Percentiles rank a stretch among this genome's conserved stretches.
phyloP scores from a whole-genome alignment of 2,329 filamentous ascomycete genomes.

The Didymella pinodella region DNA sequence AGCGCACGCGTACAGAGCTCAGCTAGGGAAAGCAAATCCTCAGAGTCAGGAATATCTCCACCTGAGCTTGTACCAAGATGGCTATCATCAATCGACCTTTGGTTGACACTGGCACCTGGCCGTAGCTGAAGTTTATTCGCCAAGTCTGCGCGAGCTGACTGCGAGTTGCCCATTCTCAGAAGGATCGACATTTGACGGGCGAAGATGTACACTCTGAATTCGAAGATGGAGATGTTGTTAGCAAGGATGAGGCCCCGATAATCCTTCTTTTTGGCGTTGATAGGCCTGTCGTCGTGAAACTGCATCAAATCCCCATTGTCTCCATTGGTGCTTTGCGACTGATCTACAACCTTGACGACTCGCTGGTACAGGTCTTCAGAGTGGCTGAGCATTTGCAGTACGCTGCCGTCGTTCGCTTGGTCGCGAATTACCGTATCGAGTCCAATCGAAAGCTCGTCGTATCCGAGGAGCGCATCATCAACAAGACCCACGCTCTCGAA shows the following conservation, averaged over 20 bases:
- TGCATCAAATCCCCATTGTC: constrained; percentile 25
- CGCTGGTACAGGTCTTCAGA: constrained; percentile 76
- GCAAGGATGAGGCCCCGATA: constrained; percentile 92
- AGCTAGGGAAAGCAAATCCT: constrained; percentile 81
- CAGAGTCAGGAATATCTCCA: constrained; percentile 62
- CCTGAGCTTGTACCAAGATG: constrained; percentile 38
- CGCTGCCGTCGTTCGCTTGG: constrained; percentile 66
- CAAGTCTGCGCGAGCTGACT: constrained; percentile 54
- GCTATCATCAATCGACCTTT: constrained; percentile 45
- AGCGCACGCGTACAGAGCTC: constrained; percentile 85
- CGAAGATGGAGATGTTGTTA: constrained; percentile 95
- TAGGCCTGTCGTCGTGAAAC: constrained; percentile 46
- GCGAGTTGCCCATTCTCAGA: constrained; percentile 77
- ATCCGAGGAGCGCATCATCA: constrained; percentile 92
- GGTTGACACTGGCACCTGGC: constrained; percentile 33
- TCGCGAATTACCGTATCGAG: constrained; percentile 84
- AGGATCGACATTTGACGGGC: constrained; percentile 84
- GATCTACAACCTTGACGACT: constrained; percentile 31
- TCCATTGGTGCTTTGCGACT: constrained; percentile 24
- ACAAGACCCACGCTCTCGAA: constrained; percentile 97
- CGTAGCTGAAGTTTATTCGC: constrained; percentile 47
- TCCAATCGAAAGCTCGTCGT: constrained; percentile 90
- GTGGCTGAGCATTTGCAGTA: constrained; percentile 73
- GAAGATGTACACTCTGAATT: constrained; percentile 94
- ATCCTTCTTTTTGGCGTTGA: constrained; percentile 66